Conservation (phyloP, 768 basidiomycete species). For the Boletellus emodensis region DNA sequence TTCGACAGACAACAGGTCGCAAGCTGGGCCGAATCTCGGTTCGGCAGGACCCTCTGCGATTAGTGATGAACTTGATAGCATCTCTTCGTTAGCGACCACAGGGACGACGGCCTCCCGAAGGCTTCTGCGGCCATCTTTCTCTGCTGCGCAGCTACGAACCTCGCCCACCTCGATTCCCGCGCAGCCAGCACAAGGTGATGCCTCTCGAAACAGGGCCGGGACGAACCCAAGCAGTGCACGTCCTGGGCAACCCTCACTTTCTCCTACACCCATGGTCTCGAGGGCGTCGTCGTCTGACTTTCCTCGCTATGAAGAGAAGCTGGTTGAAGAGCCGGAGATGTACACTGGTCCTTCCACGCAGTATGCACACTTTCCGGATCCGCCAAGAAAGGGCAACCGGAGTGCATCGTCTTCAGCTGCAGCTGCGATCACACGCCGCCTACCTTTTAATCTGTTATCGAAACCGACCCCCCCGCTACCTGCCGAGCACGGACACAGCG, state of each 20-base stretch:
- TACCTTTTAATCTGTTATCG: slow-evolving; percentile 66
- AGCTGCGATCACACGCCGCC: slow-evolving; percentile 49
- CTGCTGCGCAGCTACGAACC: slow-evolving; percentile 71
- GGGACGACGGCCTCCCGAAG: slow-evolving; percentile 58
- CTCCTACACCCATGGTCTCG: slow-evolving; percentile 38
- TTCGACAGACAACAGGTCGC: slow-evolving; percentile 68
- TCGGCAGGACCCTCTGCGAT: slow-evolving; percentile 50
- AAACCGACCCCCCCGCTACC: slow-evolving; percentile 41
- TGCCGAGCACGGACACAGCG: slow-evolving; percentile 23
- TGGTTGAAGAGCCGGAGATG: slow-evolving; percentile 44
- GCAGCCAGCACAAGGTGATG: slow-evolving; percentile 40
- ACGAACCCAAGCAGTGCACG: slow-evolving; percentile 56
- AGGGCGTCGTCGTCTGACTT: slow-evolving; percentile 59
- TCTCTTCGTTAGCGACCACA: slow-evolving; percentile 43
- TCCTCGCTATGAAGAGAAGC: slow-evolving; percentile 34
- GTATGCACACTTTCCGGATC: slow-evolving; percentile 70
- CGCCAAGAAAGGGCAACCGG: slow-evolving; percentile 46
- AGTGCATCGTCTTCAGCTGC: slow-evolving; percentile 42
- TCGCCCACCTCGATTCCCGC: slow-evolving; percentile 36
- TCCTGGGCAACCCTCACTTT: slow-evolving; percentile 40
- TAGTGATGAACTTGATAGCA: slow-evolving; percentile 50
- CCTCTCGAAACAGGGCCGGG: slow-evolving; percentile 55
- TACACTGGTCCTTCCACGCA: slow-evolving; percentile 66
- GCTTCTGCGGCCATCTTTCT: slow-evolving; percentile 65
- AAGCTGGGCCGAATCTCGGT: slow-evolving; percentile 45